Conservation (phyloP, 75 land plant species). For the Ceratopteris richardii region DNA sequence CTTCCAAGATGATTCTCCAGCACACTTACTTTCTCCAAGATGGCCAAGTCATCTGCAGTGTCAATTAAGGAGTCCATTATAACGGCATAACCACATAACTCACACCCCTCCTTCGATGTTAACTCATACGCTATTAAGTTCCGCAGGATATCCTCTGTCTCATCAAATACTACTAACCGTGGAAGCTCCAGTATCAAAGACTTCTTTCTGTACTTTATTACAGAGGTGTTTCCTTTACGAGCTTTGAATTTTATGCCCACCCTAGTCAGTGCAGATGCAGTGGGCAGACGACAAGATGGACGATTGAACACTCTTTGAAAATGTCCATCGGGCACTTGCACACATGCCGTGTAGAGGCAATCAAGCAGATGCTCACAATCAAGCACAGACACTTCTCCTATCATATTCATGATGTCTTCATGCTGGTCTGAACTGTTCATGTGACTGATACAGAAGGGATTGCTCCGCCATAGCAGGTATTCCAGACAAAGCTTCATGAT, state of each 20-base stretch:
- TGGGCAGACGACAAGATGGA: background rate
- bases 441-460: background rate
- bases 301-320: background rate
- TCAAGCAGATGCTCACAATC: constrained; percentile 7
- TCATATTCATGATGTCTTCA: background rate
- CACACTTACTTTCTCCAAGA: background rate
- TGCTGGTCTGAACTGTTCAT: background rate
- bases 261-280: background rate
- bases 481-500: background rate
- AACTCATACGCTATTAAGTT: constrained; percentile 4
- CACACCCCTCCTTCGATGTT: background rate
- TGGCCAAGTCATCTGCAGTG: no score
- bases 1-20: background rate
- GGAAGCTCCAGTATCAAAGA: background rate
- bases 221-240: constrained; percentile 1
- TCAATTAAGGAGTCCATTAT: background rate
- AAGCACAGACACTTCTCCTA: background rate
- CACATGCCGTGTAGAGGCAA: constrained; percentile 2
- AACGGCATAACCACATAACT: constrained; percentile 4
- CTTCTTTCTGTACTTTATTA: background rate
- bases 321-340: background rate
- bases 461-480: background rate
- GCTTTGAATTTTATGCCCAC: constrained; percentile 4
- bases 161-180: background rate
- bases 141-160: constrained; percentile 4